Percentiles rank a stretch among this genome's conserved stretches.
phyloP scores from a whole-genome alignment of 169 alveolate genomes.

The Eimeria necatrix region DNA sequence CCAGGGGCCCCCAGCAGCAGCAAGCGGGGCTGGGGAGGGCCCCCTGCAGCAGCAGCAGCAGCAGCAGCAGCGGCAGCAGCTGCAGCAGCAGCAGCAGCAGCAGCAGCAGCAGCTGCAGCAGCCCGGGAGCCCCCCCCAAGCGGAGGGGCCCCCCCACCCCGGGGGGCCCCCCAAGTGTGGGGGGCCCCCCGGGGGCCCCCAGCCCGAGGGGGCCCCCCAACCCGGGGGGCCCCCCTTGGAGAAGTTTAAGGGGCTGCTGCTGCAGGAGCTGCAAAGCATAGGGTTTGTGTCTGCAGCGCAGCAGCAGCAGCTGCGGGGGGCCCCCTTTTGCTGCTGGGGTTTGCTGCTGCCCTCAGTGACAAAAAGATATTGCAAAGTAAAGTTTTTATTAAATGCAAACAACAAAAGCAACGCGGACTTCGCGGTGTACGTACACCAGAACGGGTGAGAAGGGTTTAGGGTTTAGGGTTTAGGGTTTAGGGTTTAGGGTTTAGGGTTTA shows the following conservation, averaged over 20 bases:
- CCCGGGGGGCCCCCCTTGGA: neutral
- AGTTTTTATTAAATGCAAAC: neutral
- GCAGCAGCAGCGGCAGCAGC: too few species aligned
- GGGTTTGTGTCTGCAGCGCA: neutral
- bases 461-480: too few species aligned
- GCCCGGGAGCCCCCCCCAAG: too few species aligned
- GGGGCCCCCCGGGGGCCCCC: slow-evolving; percentile 11
- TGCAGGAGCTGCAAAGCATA: neutral
- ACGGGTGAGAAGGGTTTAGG: neutral
- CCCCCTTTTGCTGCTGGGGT: neutral
- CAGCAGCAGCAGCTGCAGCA: too few species aligned
- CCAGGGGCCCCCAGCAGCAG: too few species aligned
- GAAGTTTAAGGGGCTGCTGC: neutral
- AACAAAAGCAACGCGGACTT: neutral
- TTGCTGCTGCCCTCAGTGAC: slow-evolving; percentile 1
- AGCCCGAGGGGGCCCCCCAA: neutral
- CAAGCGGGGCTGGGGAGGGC: too few species aligned
- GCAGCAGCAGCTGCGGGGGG: neutral
- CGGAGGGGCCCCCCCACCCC: too few species aligned
- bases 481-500: too few species aligned
- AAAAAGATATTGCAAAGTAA: neutral
- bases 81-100: too few species aligned
- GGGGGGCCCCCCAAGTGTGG: neutral
- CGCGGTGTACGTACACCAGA: slow-evolving; percentile 22
- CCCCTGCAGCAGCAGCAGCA: too few species aligned